Evolutionary conservation across 345 rosid species (phyloP).

Genomic region (Stellera chamaejasme): DNA sequence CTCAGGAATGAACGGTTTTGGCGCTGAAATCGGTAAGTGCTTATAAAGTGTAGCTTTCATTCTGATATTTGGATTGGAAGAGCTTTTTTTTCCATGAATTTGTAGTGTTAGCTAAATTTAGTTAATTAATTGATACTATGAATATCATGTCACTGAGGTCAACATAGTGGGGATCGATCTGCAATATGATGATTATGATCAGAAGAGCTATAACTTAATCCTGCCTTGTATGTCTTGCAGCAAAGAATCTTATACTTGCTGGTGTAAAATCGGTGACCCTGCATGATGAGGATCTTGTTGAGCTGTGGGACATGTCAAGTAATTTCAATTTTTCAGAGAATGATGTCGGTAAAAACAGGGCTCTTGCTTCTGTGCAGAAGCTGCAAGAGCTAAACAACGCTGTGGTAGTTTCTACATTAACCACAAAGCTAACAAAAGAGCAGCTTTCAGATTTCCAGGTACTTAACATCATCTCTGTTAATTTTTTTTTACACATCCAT

Average conservation of each 20-base stretch:
- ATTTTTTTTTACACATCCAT: not conserved
- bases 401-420: conserved; percentile 62
- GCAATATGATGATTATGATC: no score
- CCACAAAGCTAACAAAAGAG: conserved; percentile 60
- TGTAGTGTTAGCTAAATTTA: no score
- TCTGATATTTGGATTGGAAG: not conserved
- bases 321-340: conserved; percentile 76
- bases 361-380: conserved; percentile 88
- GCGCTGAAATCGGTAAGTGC: conserved; percentile 83
- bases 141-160: no score
- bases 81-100: no score
- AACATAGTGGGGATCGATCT: no score
- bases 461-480: not conserved
- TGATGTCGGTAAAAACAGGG: conserved; percentile 91
- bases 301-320: conserved; percentile 90
- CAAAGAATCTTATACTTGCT: conserved; percentile 93
- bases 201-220: not conserved
- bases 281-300: conserved; percentile 81
- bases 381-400: conserved; percentile 95
- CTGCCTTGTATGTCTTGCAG: conserved; percentile 29
- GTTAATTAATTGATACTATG: no score
- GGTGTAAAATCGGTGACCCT: conserved; percentile 97
- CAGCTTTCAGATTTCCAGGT: conserved; percentile 88
- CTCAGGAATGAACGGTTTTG: conserved; percentile 94
- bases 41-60: not conserved